phyloP scores from a whole-genome alignment of 768 basidiomycete species.

The Russula sp. region DNA sequence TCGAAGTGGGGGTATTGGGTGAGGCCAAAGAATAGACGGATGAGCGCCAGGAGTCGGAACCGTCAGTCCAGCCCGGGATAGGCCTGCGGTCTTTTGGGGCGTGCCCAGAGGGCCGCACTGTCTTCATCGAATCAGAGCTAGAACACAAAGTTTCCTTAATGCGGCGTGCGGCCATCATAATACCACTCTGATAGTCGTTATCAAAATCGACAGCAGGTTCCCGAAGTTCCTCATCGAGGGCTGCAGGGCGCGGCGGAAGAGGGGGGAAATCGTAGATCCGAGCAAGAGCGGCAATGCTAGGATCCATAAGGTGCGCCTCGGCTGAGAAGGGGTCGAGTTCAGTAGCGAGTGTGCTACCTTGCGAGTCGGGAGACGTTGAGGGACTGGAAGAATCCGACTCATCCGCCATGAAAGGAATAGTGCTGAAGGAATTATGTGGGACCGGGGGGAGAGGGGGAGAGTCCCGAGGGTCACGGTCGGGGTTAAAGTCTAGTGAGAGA shows the following conservation, averaged over 20 bases:
- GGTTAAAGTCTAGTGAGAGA: slow-evolving; percentile 44
- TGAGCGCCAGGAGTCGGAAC: slow-evolving; percentile 60
- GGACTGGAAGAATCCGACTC: slow-evolving; percentile 29
- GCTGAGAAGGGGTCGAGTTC: slow-evolving; percentile 20
- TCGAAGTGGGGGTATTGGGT: slow-evolving; percentile 30
- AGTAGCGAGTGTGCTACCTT: slow-evolving; percentile 16
- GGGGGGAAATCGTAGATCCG: slow-evolving; percentile 44
- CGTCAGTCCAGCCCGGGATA: slow-evolving; percentile 67
- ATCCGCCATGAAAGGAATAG: slow-evolving; percentile 29
- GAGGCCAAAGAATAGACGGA: slow-evolving; percentile 50
- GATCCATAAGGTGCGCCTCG: slow-evolving; percentile 25
- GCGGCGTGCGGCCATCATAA: slow-evolving; percentile 64
- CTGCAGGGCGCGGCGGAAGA: slow-evolving; percentile 47
- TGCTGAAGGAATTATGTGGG: slow-evolving; percentile 34
- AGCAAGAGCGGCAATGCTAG: slow-evolving; percentile 34
- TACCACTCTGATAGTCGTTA: slow-evolving; percentile 48
- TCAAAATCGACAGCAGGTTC: slow-evolving; percentile 19
- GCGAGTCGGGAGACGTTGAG: slow-evolving; percentile 24
- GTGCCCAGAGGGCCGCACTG: slow-evolving; percentile 19
- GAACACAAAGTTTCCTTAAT: slow-evolving; percentile 44
- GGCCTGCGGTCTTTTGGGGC: slow-evolving; percentile 33
- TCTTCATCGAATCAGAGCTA: slow-evolving; percentile 34
- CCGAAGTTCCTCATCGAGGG: slow-evolving; percentile 30
- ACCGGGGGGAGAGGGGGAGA: slow-evolving; percentile 38
- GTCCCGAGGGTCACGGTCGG: slow-evolving; percentile 35